phyloP scores from a whole-genome alignment of 768 basidiomycete genomes.

The Pleurotus sapidus region DNA sequence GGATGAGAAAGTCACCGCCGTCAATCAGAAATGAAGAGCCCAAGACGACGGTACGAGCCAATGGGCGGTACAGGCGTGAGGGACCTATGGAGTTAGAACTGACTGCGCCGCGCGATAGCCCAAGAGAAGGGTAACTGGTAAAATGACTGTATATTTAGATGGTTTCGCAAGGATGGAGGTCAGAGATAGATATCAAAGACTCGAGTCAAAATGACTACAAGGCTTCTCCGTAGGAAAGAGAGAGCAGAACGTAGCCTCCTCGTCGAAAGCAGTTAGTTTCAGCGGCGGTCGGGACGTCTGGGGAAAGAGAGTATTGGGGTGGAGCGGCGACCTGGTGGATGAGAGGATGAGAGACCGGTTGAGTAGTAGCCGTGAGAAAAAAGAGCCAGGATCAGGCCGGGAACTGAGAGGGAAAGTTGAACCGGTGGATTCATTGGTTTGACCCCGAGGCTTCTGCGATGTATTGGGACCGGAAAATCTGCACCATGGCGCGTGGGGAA shows the following conservation, averaged over 20 bases:
- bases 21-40: neutral
- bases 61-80: slow-evolving; percentile 6
- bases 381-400: slow-evolving; percentile 1
- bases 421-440: neutral
- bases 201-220: neutral
- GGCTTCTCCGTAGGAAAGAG: neutral
- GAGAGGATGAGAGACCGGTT: neutral
- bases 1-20: neutral
- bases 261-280: neutral
- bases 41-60: neutral
- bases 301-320: neutral
- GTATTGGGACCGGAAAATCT: slow-evolving; percentile 8
- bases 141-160: slow-evolving; percentile 2
- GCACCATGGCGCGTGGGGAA: slow-evolving; percentile 1
- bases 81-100: slow-evolving; percentile 4
- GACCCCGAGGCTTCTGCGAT: slow-evolving; percentile 9
- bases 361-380: slow-evolving; percentile 5
- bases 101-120: neutral
- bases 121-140: slow-evolving; percentile 1
- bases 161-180: neutral
- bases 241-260: neutral
- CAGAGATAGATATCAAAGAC: neutral
- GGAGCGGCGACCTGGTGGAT: neutral
- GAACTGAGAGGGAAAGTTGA: slow-evolving; percentile 3
- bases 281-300: neutral